A percentile compares a stretch with the other conserved stretches of the same genome.
Evolutionary conservation across 805 yeast genomes (phyloP).

Genomic region (Spathaspora gorwiae): DNA sequence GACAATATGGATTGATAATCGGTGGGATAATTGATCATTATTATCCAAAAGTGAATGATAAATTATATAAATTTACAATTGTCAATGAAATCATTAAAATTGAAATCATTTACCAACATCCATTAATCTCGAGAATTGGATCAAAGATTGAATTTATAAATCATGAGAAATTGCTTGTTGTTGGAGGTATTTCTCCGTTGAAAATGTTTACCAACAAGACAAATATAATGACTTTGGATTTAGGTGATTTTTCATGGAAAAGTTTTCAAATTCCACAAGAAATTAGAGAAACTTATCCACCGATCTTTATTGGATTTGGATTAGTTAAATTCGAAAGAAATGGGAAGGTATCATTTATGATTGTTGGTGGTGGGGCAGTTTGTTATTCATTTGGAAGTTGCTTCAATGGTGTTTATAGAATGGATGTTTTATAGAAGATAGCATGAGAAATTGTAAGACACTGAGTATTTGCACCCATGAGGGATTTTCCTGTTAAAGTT

Average conservation of each 20-base stretch:
- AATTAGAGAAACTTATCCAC: slow-evolving; percentile 41
- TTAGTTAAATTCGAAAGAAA: slow-evolving; percentile 13
- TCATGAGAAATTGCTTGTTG: slow-evolving; percentile 34
- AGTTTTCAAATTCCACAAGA: slow-evolving; percentile 14
- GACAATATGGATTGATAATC: slow-evolving; percentile 34
- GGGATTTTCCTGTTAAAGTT: too few species aligned
- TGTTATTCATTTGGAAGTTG: slow-evolving; percentile 73
- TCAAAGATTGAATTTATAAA: slow-evolving; percentile 28
- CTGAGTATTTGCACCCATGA: too few species aligned
- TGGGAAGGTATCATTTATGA: slow-evolving; percentile 5
- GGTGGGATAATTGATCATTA: slow-evolving; percentile 43
- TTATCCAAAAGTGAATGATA: slow-evolving; percentile 26
- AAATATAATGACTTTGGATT: slow-evolving; percentile 34
- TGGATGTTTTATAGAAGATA: background rate
- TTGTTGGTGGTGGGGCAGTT: slow-evolving; percentile 71
- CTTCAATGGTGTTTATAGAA: slow-evolving; percentile 22
- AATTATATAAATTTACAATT: slow-evolving; percentile 32
- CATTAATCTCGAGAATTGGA: slow-evolving; percentile 47
- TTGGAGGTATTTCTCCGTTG: slow-evolving; percentile 54
- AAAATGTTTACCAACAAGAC: slow-evolving; percentile 22
- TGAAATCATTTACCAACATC: slow-evolving; percentile 14
- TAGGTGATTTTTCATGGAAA: slow-evolving; percentile 11
- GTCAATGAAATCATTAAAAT: slow-evolving; percentile 13
- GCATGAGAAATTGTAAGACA: background rate
- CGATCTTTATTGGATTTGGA: slow-evolving; percentile 53